These are phyloP conservation scores for Thelonectria olida DNA, from an alignment of 2,329 filamentous ascomycete species.

Conservation along the genomic window DNA sequence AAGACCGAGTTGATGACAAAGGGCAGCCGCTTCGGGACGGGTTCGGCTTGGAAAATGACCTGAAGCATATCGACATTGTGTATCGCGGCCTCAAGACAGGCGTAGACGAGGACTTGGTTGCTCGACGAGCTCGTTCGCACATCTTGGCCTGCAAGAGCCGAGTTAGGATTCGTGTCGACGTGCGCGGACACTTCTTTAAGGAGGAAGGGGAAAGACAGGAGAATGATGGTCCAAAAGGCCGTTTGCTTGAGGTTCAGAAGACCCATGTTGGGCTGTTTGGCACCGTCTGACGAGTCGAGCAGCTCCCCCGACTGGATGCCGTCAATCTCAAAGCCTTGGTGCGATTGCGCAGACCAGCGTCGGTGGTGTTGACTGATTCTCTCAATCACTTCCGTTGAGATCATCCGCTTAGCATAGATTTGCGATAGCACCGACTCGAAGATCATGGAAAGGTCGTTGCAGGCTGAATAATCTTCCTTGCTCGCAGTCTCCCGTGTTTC, in stretches of 20 bases:
- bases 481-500: slow-evolving; percentile 40
- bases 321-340: slow-evolving; percentile 27
- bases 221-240: slow-evolving; percentile 51
- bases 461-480: slow-evolving; percentile 37
- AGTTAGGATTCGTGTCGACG: slow-evolving; percentile 32
- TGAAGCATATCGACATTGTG: slow-evolving; percentile 50
- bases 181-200: slow-evolving; percentile 41
- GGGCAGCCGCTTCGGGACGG: slow-evolving; percentile 52
- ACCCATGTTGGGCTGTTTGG: slow-evolving; percentile 35
- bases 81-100: slow-evolving; percentile 48
- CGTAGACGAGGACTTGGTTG: slow-evolving; percentile 42
- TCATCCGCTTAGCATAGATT: slow-evolving; percentile 46
- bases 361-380: slow-evolving; percentile 36
- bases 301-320: slow-evolving; percentile 34
- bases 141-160: slow-evolving; percentile 15
- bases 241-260: slow-evolving; percentile 46
- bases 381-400: slow-evolving; percentile 41
- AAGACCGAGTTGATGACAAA: slow-evolving; percentile 58
- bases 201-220: slow-evolving; percentile 48
- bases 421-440: slow-evolving; percentile 48
- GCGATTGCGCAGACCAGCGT: slow-evolving; percentile 34
- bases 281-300: slow-evolving; percentile 25
- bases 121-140: slow-evolving; percentile 20
- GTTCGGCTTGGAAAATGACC: slow-evolving; percentile 43
- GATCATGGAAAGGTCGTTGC: slow-evolving; percentile 47